phyloP scores from a whole-genome alignment of 768 basidiomycete species.

The Phaeotremella skinneri region DNA sequence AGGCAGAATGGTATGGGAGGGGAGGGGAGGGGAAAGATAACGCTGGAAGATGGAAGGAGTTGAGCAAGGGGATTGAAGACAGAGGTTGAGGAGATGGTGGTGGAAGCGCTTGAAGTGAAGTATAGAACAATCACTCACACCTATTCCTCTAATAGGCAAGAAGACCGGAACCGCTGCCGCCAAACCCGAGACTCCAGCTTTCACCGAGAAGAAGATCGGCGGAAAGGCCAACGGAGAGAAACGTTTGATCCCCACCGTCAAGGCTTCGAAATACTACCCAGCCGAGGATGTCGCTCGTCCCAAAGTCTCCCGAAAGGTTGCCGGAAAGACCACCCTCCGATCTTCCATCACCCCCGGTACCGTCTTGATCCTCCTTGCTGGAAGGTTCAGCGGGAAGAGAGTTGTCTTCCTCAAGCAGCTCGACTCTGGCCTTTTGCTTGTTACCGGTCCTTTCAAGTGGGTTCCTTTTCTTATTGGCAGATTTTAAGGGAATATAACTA shows the following conservation, averaged over 20 bases:
- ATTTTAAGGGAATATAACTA: conserved; percentile 1
- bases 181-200: conserved; percentile 61
- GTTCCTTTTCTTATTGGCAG: conserved; percentile 7
- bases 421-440: conserved; percentile 77
- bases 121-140: background rate
- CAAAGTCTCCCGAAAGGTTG: conserved; percentile 86
- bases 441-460: conserved; percentile 90
- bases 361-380: conserved; percentile 92
- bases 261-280: conserved; percentile 57
- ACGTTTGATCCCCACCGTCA: conserved; percentile 80
- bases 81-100: background rate
- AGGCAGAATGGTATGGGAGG: background rate
- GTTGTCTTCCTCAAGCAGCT: conserved; percentile 98
- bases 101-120: background rate
- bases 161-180: conserved; percentile 63
- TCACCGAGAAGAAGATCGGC: conserved; percentile 73
- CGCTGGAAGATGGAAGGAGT: background rate
- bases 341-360: conserved; percentile 87
- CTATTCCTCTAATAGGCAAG: conserved; percentile 53
- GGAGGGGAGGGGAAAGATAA: background rate
- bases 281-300: conserved; percentile 88
- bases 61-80: background rate
- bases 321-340: conserved; percentile 68
- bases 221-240: conserved; percentile 88
- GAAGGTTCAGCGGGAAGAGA: conserved; percentile 96